Base-by-base conservation (phyloP, 2,329 filamentous ascomycete genomes). In the Fusarium setosum region DNA sequence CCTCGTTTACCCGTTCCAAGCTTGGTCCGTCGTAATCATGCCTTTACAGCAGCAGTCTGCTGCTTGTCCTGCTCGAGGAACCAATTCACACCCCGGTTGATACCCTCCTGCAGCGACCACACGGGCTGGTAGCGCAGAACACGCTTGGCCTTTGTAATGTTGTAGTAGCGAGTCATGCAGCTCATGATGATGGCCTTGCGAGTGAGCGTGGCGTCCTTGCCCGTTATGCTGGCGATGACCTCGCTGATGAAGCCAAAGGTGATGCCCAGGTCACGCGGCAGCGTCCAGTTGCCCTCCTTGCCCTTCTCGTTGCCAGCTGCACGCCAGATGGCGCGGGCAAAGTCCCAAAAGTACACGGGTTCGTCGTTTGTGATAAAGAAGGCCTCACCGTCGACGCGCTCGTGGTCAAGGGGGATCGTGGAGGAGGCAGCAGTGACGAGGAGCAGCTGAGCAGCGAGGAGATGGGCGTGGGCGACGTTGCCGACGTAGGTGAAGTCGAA, bases 291-390 rank as follows among this genome's bases (percentile, higher is more conserved):
- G 67, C 83, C 79, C 48, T 83, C 81, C 6, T 81, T 84, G 18
- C 86, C 86, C 58, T 79, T 78, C 8, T 80, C 75, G 56, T 77
- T 82, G 32, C 88, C 88, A 11, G 86, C 86, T 38, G 83, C 84
- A 65, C 80, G 81, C 93, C 93, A 98, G 44, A 97, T 85, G 35
- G 89, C 88, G 37, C 92, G 86, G 59, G 92, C 88, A 75, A 96
- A 92, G 78, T 97, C 93, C 89, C 96, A 96, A 79, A 97, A 96
- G 76, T 95, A 95, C 18, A 96, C 84, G 6, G 95, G 95, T 69
- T 88, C 84, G 78, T 94, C 92, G 77, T 98, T 98, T 58, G 93
- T 96, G 73, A 98, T 88, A 80, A 97, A 89, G 82, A 98, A 95
- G 49, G 90, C 90, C 77, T 97, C 90, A 59, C 95, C 96, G 75